These are phyloP conservation scores for Tetradesmus lagerheimii DNA, from an alignment of 139 green algal genomes.

Conservation along the genomic window DNA sequence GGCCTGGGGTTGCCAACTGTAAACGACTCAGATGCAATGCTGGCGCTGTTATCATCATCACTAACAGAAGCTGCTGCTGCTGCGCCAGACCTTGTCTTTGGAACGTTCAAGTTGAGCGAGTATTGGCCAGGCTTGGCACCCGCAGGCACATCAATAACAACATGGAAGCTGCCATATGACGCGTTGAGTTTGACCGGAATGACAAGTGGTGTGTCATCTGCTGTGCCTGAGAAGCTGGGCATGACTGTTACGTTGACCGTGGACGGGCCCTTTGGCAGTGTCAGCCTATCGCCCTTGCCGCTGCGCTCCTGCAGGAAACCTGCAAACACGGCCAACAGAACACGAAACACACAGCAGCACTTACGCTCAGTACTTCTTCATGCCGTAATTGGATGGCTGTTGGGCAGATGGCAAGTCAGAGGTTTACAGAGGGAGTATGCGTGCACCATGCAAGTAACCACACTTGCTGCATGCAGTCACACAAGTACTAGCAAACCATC, in stretches of 20 bases:
- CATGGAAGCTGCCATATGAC: slow-evolving; percentile 30
- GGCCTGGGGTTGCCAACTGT: slow-evolving; percentile 61
- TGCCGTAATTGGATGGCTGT: neutral
- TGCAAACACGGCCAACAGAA: neutral
- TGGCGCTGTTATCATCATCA: neutral
- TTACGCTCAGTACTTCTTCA: neutral
- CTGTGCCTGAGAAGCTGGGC: slow-evolving; percentile 6
- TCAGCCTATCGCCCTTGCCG: neutral
- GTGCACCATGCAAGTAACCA: neutral
- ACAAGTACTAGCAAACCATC: neutral
- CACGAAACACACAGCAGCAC: neutral
- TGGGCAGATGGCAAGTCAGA: too few relatives aligned
- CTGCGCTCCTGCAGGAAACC: slow-evolving; percentile 35
- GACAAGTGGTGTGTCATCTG: neutral
- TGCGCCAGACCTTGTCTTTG: slow-evolving; percentile 33
- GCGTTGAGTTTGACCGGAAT: slow-evolving; percentile 24
- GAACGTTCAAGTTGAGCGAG: slow-evolving; percentile 25
- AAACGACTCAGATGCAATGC: slow-evolving; percentile 24
- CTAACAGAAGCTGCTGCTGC: neutral
- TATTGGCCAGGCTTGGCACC: neutral
- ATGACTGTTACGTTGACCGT: slow-evolving; percentile 27
- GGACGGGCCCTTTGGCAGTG: neutral
- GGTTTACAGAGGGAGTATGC: too few relatives aligned
- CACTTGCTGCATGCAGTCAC: neutral
- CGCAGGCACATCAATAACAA: slow-evolving; percentile 31